Evolutionary conservation across 805 yeast genomes (phyloP).

Genomic region (Lachancea waltii): DNA sequence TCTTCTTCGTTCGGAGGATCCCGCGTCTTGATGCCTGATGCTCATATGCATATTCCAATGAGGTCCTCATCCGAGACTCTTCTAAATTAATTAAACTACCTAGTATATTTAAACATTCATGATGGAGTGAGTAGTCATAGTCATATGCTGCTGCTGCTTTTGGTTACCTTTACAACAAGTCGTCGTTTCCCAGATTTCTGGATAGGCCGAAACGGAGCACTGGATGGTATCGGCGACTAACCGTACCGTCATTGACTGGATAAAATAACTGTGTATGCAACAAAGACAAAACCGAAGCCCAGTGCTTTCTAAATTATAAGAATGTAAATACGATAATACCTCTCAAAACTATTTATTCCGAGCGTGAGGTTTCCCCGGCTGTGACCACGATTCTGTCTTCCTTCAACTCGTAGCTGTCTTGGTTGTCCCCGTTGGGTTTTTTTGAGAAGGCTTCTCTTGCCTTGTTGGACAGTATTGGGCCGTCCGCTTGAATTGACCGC

Average conservation of each 20-base stretch:
- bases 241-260: no score
- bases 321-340: background rate
- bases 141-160: no score
- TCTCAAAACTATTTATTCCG: background rate
- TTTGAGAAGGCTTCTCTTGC: conserved; percentile 14
- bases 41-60: background rate
- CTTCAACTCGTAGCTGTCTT: conserved; percentile 7
- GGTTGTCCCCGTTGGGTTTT: conserved; percentile 1
- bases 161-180: no score
- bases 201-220: no score
- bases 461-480: conserved; percentile 12
- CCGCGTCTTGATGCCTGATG: no score
- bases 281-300: no score
- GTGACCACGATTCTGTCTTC: conserved; percentile 4
- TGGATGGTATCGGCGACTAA: no score
- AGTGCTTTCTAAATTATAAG: no score
- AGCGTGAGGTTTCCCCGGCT: conserved; percentile 6
- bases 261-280: no score
- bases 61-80: background rate
- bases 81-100: background rate
- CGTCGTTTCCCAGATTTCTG: no score
- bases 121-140: no score
- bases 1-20: no score
- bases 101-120: background rate
- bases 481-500: conserved; percentile 7